Evolutionary conservation across 805 yeast genomes (phyloP), one percentile per base, ranked within the genome.

Genomic region (Yarrowia deformans): DNA sequence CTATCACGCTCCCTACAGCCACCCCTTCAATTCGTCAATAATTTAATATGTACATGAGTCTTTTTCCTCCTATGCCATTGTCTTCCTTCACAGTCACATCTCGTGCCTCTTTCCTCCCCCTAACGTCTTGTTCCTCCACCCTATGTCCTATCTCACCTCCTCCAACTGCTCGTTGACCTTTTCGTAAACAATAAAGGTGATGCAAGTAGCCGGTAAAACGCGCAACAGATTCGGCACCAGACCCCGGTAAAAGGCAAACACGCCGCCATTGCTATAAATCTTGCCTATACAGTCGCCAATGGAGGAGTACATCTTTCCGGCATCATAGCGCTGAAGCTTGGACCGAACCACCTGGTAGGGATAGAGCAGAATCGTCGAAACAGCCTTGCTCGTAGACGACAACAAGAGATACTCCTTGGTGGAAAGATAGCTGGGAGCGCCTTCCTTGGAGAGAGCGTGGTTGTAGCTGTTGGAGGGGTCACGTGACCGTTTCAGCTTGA

Each of bases 161-260:
- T 58, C 64, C 49, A 58, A 12, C 42, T 29, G 14, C 37, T 56
- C 46, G 23, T 70, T 69, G 34, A 70, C 71, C 34, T 75, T 70
- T 76, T 95, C 99, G 75, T 95, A 95, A 6, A 90, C 90, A 6
- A 90, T 82, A 76, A 95, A 92, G 0, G 98, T 95, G 13, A 93
- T 85, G 75, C 97, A 90, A 4, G 98, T 93, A 1, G 97, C 93
- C 0, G 99, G 99, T 5, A 95, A 83, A 0, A 94, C 97, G 58
- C 98, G 81, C 1, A 90, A 70, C 18, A 94, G 75, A 72, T 93
- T 93, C 1, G 97, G 89, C 1, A 86, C 79, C 18, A 95, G 78
- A 0, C 99, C 99, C 72, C 90, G 88, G 77, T 95, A 95, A 71
- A 93, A 89, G 0, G 93, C 97, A 13, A 74, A 71, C 4, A 85